Evolutionary conservation across 2,329 filamentous ascomycete genomes (phyloP), one percentile per base, ranked within the genome.

Genomic region (Stagonosporopsis cucurbitacearum): DNA sequence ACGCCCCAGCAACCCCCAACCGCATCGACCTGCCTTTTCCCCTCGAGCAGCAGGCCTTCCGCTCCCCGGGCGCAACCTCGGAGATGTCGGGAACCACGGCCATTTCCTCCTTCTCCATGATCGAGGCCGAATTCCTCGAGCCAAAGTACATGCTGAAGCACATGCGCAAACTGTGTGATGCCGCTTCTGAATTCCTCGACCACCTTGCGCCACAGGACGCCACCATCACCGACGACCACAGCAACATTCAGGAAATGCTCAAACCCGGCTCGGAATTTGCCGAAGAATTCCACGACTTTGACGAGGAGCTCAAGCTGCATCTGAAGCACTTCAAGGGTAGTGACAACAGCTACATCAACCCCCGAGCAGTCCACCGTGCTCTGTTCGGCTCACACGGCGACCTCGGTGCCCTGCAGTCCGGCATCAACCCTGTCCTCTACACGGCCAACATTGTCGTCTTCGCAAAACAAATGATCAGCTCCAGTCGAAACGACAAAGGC

Each of bases 61-160:
- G 64, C 45, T 77, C 74, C 25, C 74, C 74, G n/a, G 74, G 72
- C 22, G 71, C 67, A 23, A 62, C 64, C 15, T 81, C 79, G 6
- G 75, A 71, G 36, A 76, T 80, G 64, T 81, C 80, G 4, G 78
- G 78, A 13, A 81, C 77, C 2, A 81, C 80, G 2, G 77, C 77
- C 4, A 78, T 78, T 39, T 79, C 79, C 0, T 78, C 79, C 2
- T 78, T 79, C 51, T 80, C 79, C 6, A 73, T 75, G 54, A 74
- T 77, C 32, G 78, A 81, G 49, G 70, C 78, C 25, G 70, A 74
- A 22, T 69, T 75, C 11, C 66, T 82, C 9, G 77, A 81, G 39
- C 50, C 71, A 4, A 76, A 77, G 28, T 62, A 72, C 33, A 79
- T 82, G 41, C 46, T 79, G 5, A 76, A 75, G 43, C 70, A 73